Evolutionary conservation across 306 rosid genomes (phyloP), one percentile per base, ranked within the genome.

Genomic region (Fragaria ananassa): DNA sequence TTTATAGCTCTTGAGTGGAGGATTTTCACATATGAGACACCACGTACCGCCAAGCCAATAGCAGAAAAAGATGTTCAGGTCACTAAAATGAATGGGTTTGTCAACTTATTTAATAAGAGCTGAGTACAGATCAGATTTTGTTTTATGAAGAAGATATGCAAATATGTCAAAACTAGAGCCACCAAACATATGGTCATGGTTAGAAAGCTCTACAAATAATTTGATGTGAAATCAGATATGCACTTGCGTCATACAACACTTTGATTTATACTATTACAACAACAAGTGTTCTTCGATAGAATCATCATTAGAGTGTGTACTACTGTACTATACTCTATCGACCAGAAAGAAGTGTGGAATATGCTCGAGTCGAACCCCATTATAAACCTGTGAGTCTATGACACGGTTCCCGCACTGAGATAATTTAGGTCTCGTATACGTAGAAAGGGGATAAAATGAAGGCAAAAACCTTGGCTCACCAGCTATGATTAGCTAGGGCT

Each of bases 191-290:
- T 34, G 75, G 64, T 53, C 29, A 10, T 19, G 41, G 23, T 8
- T 46, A 23, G 41, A 31, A 31, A 76, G 44, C 18, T 67, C 35
- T 27, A 12, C 37, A 37, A 70, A 57, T 46, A 19, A 45, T 70
- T 77, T 70, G 70, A 69, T 46, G 75, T 46, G 70, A 47, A 69
- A 18, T 14, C 25, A 45, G 61, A 15, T 39, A 39, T 70, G 71
- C 12, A 47, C 66, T 78, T 68, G 61, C 76, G 76, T 78, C 76
- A 70, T 60, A 56, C 21, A 34, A 69, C 31, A 34, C 60, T 37
- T 29, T 31, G 15, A 29, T 15, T 8, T 29, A 8, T 29, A 49
- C 23, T 10, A 21, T 3, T 41, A 41, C 15, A n/a, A 42, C 19
- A 23, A 68, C 72, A 1, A 66, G 11, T 10, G 10, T 58, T 50